These are phyloP conservation scores for Hypoxylon sp. DNA, from an alignment of 2,329 filamentous ascomycete species.

Conservation along the genomic window DNA sequence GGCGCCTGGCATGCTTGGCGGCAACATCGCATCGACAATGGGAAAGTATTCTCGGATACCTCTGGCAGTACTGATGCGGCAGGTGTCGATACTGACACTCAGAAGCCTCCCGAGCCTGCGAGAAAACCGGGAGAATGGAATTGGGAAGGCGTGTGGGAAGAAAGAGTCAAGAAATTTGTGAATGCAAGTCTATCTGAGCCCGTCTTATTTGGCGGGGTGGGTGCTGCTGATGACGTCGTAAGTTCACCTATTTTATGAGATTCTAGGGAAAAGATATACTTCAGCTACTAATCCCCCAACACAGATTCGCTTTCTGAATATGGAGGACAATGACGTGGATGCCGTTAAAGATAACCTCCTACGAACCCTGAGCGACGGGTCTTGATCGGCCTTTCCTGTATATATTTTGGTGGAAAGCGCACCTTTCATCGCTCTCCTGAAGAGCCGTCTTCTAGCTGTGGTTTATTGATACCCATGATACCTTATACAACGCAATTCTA, in stretches of 20 bases:
- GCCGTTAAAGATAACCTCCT: conserved; percentile 71
- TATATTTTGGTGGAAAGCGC: conserved; percentile 37
- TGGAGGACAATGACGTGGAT: conserved; percentile 73
- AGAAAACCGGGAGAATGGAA: conserved; percentile 89
- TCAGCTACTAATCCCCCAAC: conserved; percentile 23
- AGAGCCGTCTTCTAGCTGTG: conserved; percentile 17
- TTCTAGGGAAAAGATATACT: conserved; percentile 10
- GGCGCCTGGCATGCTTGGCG: conserved; percentile 96
- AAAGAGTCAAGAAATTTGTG: conserved; percentile 85
- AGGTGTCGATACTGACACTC: conserved; percentile 44
- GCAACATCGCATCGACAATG: conserved; percentile 71
- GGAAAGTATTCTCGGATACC: conserved; percentile 56
- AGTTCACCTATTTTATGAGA: conserved; percentile 49
- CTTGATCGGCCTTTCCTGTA: conserved; percentile 43
- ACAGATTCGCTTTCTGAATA: conserved; percentile 76
- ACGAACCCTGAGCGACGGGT: conserved; percentile 62
- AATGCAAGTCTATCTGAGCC: conserved; percentile 83
- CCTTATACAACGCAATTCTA: conserved; percentile 27
- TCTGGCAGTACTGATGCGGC: conserved; percentile 19
- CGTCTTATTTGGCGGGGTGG: conserved; percentile 79
- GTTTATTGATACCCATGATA: conserved; percentile 39
- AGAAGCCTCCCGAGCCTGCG: conserved; percentile 45
- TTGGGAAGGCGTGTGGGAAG: conserved; percentile 98
- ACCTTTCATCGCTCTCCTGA: conserved; percentile 18
- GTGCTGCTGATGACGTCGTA: conserved; percentile 79